Conservation (phyloP, 106 monocot species). For the Amphibolis antarctica region DNA sequence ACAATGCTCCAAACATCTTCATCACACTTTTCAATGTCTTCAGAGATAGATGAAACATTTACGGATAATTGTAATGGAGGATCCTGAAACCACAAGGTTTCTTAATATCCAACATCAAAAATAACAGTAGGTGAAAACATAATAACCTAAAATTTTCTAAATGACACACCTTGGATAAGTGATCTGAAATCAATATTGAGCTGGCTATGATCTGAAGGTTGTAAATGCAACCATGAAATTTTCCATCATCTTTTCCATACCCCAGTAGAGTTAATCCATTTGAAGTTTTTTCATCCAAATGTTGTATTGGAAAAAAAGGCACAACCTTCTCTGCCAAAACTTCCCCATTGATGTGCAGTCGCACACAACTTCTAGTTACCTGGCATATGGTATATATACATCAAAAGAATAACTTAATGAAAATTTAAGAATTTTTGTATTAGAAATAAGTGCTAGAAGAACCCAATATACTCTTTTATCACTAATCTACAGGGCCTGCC, state of each 20-base stretch:
- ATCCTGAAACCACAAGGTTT: constrained; percentile 25
- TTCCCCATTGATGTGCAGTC: constrained; percentile 60
- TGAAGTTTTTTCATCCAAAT: constrained; percentile 13
- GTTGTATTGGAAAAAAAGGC: constrained; percentile 12
- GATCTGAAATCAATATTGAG: constrained; percentile 30
- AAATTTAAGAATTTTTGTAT: background rate
- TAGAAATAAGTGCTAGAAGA: background rate
- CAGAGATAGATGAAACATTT: constrained; percentile 45
- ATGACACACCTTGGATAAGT: constrained; percentile 33
- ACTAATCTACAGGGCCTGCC: no score
- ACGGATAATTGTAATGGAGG: constrained; percentile 62
- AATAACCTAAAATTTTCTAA: no score
- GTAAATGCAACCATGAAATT: constrained; percentile 50
- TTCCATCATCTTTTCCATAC: constrained; percentile 26
- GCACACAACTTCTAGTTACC: constrained; percentile 35
- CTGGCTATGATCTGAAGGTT: constrained; percentile 29
- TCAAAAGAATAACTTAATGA: background rate
- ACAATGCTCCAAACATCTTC: constrained; percentile 83
- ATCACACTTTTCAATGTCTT: constrained; percentile 62
- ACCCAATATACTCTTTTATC: no score
- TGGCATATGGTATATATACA: constrained; percentile 9
- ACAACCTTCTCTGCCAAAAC: constrained; percentile 34
- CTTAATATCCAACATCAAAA: background rate
- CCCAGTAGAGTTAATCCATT: constrained; percentile 43
- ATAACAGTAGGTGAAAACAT: constrained; percentile 11